Evolutionary conservation across 768 basidiomycete genomes (phyloP).

Genomic region (Kwoniella sp.): DNA sequence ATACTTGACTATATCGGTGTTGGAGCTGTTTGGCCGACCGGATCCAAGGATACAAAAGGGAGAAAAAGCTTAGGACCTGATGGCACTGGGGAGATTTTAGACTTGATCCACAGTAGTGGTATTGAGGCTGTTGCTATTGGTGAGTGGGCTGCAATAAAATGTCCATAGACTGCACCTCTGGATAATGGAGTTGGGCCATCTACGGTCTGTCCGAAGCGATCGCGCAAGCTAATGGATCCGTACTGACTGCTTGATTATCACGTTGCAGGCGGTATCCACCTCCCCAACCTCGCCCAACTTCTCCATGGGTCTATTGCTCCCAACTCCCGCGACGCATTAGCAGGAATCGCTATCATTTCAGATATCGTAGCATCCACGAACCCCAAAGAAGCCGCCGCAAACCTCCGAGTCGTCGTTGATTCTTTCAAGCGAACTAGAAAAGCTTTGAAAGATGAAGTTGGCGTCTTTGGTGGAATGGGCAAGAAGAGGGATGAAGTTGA

Average conservation of each 20-base stretch:
- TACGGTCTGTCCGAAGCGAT: no score
- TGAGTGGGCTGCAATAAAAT: constrained; percentile 54
- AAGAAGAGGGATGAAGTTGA: constrained; percentile 1
- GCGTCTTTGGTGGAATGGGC: constrained; percentile 59
- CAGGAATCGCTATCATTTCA: constrained; percentile 86
- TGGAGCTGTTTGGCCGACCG: constrained; percentile 78
- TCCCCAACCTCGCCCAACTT: constrained; percentile 71
- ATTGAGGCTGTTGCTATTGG: constrained; percentile 84
- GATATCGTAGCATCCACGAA: constrained; percentile 72
- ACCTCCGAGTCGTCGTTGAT: constrained; percentile 38
- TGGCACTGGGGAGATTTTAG: constrained; percentile 69
- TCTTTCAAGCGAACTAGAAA: constrained; percentile 46
- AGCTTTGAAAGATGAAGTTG: constrained; percentile 54
- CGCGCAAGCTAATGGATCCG: not conserved
- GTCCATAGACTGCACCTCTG: not conserved
- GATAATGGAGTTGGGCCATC: not conserved
- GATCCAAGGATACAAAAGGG: constrained; percentile 69
- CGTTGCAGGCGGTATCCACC: constrained; percentile 77
- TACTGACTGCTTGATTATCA: not conserved
- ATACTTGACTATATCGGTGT: constrained; percentile 85
- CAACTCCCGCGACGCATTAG: constrained; percentile 62
- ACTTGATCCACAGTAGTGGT: constrained; percentile 65
- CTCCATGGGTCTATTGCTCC: constrained; percentile 70
- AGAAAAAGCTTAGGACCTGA: constrained; percentile 70
- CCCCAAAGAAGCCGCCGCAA: constrained; percentile 61